These are phyloP conservation scores for Phaeophleospora eucalypticola DNA, from an alignment of 2,329 filamentous ascomycete genomes.

Conservation along the genomic window DNA sequence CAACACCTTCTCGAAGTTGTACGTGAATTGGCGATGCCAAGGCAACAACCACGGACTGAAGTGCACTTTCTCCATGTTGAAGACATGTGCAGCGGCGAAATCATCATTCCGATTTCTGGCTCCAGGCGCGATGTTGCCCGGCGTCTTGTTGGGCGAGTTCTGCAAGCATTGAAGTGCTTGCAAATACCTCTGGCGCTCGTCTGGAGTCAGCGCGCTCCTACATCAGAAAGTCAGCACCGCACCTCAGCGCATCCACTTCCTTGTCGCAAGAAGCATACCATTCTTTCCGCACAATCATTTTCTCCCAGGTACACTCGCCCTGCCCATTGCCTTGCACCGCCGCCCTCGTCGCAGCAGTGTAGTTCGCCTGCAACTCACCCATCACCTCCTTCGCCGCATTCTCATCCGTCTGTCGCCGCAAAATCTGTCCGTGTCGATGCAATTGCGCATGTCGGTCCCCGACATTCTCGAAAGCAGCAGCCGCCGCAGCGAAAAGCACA, in stretches of 20 bases:
- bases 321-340: background rate
- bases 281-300: slow-evolving; percentile 17
- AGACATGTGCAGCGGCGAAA: background rate
- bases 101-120: background rate
- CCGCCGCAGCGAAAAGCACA: too few relatives aligned
- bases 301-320: slow-evolving; percentile 18
- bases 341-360: background rate
- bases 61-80: slow-evolving; percentile 17
- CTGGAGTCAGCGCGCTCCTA: slow-evolving; percentile 13
- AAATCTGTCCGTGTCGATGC: too few relatives aligned
- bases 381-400: background rate
- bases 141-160: background rate
- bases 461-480: too few relatives aligned
- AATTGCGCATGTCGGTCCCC: too few relatives aligned
- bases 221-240: slow-evolving; percentile 37
- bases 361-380: background rate
- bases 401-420: background rate
- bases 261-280: slow-evolving; percentile 11
- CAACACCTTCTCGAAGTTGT: slow-evolving; percentile 41
- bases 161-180: slow-evolving; percentile 16
- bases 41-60: slow-evolving; percentile 27
- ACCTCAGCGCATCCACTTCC: slow-evolving; percentile 24
- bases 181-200: slow-evolving; percentile 30
- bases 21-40: slow-evolving; percentile 42
- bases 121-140: background rate